Base-by-base conservation (phyloP, 345 rosid species). In the Salix udensis region DNA sequence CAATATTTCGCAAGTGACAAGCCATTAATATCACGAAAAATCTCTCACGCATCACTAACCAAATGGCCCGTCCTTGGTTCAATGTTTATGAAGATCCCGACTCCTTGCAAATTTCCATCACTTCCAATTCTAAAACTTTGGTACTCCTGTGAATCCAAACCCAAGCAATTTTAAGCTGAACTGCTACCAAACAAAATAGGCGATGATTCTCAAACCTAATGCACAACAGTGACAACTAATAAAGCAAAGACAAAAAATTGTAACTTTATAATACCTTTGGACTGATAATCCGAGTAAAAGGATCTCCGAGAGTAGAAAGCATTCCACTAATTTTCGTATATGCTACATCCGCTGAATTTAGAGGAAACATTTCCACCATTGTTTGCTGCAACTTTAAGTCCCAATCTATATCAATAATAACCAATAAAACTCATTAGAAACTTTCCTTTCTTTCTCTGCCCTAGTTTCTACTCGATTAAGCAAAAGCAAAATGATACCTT, bases 251-350 rank as follows among this genome's bases (percentile, higher is more conserved):
- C 0, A 46, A 14, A 46, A 46, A 46, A 13, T 46, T 12, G 50
- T 11, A 46, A 46, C 16, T 46, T 46, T 15, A 34, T 11, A 65
- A 52, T 48, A 94, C 98, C 96, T 92, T 94, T 44, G 98, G 97
- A 80, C 94, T 94, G 65, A 94, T 87, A 79, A 94, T 89, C 58
- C 98, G 88, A 74, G 98, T 94, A 73, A 90, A 92, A 3, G 97
- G 98, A 82, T 94, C 98, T 46, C 97, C 97, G 30, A 94, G 98
- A 50, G 97, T 89, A 61, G 98, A 90, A 74, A 94, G 95, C 98
- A 94, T 94, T 18, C 86, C 88, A 58, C 88, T 87, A 71, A 94
- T 82, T 84, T 89, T 92, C 42, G 78, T 85, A 53, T 92, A 94
- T 1, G 97, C 98, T 0, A 89, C 94, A 78, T 94, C 97, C 42